Conservation (phyloP, 2,329 filamentous ascomycete species). For the Fusarium continuum region DNA sequence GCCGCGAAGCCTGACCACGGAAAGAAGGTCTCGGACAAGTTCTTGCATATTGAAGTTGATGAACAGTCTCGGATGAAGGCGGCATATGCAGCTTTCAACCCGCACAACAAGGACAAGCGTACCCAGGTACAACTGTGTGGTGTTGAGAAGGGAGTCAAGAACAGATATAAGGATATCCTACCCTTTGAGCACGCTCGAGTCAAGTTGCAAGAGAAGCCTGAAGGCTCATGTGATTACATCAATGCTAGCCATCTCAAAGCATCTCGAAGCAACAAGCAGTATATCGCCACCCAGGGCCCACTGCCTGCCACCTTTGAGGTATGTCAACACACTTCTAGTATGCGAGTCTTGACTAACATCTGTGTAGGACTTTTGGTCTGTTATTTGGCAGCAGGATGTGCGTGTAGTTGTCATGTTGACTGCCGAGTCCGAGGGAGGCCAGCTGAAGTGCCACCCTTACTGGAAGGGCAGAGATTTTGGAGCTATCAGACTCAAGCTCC, state of each 20-base stretch:
- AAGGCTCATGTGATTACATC: constrained; percentile 87
- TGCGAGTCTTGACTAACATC: constrained; percentile 40
- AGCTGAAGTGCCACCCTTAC: constrained; percentile 94
- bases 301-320: constrained; percentile 91
- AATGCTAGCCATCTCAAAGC: constrained; percentile 91
- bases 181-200: constrained; percentile 95
- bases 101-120: constrained; percentile 44
- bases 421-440: constrained; percentile 90
- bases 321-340: constrained; percentile 47
- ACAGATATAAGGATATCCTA: constrained; percentile 97
- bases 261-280: constrained; percentile 84
- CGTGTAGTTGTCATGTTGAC: constrained; percentile 97
- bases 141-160: constrained; percentile 94
- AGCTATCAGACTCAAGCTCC: constrained; percentile 73
- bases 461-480: constrained; percentile 87
- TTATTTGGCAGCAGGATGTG: constrained; percentile 96
- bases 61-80: constrained; percentile 95
- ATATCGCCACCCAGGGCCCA: constrained; percentile 95
- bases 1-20: constrained; percentile 75
- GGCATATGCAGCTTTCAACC: constrained; percentile 65
- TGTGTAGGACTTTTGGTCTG: constrained; percentile 91
- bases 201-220: constrained; percentile 72
- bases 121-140: constrained; percentile 79
- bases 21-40: constrained; percentile 82
- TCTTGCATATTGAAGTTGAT: constrained; percentile 81